A percentile compares a stretch with the other conserved stretches of the same genome.
Evolutionary conservation across 2,329 filamentous ascomycete species (phyloP).

Genomic region (Arthrobotrys sinensis): DNA sequence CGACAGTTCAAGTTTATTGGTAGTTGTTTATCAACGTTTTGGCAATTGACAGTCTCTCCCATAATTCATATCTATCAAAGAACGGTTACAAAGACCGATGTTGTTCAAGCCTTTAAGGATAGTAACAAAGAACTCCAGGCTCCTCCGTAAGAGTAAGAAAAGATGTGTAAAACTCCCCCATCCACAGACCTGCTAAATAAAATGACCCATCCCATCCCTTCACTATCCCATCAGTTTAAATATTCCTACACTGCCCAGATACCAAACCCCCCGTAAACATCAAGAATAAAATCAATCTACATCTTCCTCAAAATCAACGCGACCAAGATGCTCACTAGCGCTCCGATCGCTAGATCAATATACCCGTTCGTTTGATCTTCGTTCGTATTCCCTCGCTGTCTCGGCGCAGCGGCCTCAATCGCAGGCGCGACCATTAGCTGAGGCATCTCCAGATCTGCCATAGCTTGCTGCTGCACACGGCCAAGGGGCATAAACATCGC

Average conservation of each 20-base stretch:
- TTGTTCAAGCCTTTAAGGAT: no score
- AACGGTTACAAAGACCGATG: no score
- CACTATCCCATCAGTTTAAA: constrained; percentile 8
- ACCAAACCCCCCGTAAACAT: not conserved
- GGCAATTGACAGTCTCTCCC: no score
- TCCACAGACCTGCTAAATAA: not conserved
- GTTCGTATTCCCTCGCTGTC: constrained; percentile 21
- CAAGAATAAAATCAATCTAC: not conserved
- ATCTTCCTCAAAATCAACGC: constrained; percentile 45
- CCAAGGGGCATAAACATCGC: constrained; percentile 55
- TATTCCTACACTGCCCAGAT: constrained; percentile 29
- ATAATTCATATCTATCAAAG: no score
- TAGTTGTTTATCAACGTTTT: not conserved
- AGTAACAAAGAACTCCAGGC: no score
- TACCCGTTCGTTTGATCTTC: constrained; percentile 43
- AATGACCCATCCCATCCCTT: not conserved
- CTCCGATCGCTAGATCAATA: constrained; percentile 46
- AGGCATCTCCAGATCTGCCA: not conserved
- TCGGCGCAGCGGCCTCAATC: constrained; percentile 34
- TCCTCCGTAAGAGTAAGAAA: no score
- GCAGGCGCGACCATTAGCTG: constrained; percentile 2
- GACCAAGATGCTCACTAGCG: constrained; percentile 27
- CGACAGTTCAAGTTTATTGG: not conserved
- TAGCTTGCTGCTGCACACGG: constrained; percentile 25
- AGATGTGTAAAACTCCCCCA: no score